A percentile compares a stretch with the other conserved stretches of the same genome.
phyloP scores from a whole-genome alignment of 2,329 filamentous ascomycete genomes.

The Curvularia sp. region DNA sequence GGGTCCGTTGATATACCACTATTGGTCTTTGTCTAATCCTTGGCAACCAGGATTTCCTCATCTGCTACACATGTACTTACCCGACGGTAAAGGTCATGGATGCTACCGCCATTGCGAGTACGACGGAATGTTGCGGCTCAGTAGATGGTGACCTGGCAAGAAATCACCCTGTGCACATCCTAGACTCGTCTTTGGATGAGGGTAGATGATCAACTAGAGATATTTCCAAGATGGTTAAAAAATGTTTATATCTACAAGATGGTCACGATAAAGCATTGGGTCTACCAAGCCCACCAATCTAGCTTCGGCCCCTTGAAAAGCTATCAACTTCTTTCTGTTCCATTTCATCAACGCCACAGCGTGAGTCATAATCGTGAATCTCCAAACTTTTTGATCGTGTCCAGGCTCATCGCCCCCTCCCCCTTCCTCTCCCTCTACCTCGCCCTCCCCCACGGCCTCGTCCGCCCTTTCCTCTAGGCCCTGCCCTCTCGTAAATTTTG shows the following conservation, averaged over 20 bases:
- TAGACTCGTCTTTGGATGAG: background rate
- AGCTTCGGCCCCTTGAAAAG: background rate
- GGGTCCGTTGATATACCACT: background rate
- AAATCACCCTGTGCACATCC: background rate
- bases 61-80: background rate
- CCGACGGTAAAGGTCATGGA: background rate
- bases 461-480: conserved; percentile 48
- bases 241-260: background rate
- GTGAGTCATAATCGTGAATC: background rate
- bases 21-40: background rate
- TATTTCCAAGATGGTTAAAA: background rate
- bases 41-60: background rate
- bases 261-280: background rate
- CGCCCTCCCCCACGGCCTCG: conserved; percentile 53
- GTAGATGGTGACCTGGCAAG: background rate
- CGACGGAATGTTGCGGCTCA: background rate
- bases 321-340: background rate
- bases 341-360: background rate
- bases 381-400: background rate
- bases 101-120: background rate
- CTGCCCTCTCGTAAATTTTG: conserved; percentile 65
- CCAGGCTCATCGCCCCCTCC: conserved; percentile 20
- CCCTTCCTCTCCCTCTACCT: conserved; percentile 45
- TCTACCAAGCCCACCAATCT: background rate
- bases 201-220: background rate